These are phyloP conservation scores for Arthrobotrys megalospora DNA, from an alignment of 2,329 filamentous ascomycete species.

Conservation along the genomic window DNA sequence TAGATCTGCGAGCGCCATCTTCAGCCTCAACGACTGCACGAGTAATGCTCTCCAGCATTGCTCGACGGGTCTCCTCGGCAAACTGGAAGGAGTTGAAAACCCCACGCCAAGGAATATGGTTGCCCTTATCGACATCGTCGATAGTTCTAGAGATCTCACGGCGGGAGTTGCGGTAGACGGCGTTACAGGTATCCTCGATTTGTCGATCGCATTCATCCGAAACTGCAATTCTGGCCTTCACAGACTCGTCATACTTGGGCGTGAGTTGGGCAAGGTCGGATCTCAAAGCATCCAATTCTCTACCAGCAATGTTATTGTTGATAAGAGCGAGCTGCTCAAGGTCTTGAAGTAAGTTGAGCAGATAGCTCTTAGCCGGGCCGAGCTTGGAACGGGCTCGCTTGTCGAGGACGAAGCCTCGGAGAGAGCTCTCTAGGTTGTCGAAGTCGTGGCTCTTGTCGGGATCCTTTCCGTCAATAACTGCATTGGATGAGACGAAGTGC, in stretches of 20 bases:
- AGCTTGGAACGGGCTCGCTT: conserved; percentile 96
- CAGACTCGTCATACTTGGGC: conserved; percentile 85
- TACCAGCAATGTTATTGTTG: conserved; percentile 87
- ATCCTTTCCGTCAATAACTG: conserved; percentile 89
- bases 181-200: conserved; percentile 86
- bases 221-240: conserved; percentile 83
- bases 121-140: conserved; percentile 79
- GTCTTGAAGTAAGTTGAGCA: conserved; percentile 92
- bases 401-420: conserved; percentile 93
- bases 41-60: conserved; percentile 90
- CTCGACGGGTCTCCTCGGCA: conserved; percentile 90
- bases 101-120: conserved; percentile 89
- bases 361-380: conserved; percentile 93
- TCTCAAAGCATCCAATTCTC: conserved; percentile 86
- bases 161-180: conserved; percentile 88
- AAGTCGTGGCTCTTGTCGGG: conserved; percentile 92
- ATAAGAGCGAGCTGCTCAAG: conserved; percentile 85
- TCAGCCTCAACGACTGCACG: conserved; percentile 84
- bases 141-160: conserved; percentile 83
- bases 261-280: conserved; percentile 85
- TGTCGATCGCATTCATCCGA: conserved; percentile 84
- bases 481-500: conserved; percentile 98
- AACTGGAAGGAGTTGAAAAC: conserved; percentile 89
- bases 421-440: conserved; percentile 86
- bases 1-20: conserved; percentile 83